Evolutionary conservation across 768 basidiomycete species (phyloP), one percentile per base, ranked within the genome.

Genomic region (Heimioporus sp.): DNA sequence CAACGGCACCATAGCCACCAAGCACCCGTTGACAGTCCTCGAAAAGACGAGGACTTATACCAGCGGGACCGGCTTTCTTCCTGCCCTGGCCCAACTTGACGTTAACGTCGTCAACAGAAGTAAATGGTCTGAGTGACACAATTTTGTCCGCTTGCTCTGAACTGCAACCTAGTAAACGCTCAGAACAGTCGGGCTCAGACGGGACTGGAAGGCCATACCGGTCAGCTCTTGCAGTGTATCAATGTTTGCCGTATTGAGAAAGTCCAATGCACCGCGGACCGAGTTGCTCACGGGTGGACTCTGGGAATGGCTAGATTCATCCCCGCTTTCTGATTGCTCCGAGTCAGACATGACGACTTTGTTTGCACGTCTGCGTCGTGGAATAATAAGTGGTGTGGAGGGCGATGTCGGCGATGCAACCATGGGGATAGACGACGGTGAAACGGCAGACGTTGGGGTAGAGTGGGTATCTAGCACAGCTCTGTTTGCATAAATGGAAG

Each of bases 1-100:
- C 97, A 49, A 98, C 94, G 35, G 86, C 82, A 11, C 84, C 83
- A 62, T 96, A 98, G 9, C 89, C 91, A 49, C 80, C 73, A 64
- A 98, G 87, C 60, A 97, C 89, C 37, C 82, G 78, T 49, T 82
- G 82, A 66, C 90, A 94, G 58, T 95, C 92, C 63, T 96, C 92
- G 65, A 98, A 92, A 68, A 98, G 78, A 51, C 88, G 83, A 53
- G 90, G 79, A 55, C 92, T 94, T 61, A 99, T 85, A 19, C 96
- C 95, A 5, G 75, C 78, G 10, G 86, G 83, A 10, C 86, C 85
- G 3, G 84, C 81, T 64, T 92, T 94, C 74, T 91, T 95, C 75
- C 85, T 90, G n/a, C 85, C 87, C 67, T 90, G 87, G 31, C 83
- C 80, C 10, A 98, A 79, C 68, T 89, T 95, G 40, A 64, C 65